Percentiles rank a stretch among this genome's conserved stretches.
Evolutionary conservation across 192 early-diverging fungal genomes (phyloP).

Genomic region (Coemansia sp.): DNA sequence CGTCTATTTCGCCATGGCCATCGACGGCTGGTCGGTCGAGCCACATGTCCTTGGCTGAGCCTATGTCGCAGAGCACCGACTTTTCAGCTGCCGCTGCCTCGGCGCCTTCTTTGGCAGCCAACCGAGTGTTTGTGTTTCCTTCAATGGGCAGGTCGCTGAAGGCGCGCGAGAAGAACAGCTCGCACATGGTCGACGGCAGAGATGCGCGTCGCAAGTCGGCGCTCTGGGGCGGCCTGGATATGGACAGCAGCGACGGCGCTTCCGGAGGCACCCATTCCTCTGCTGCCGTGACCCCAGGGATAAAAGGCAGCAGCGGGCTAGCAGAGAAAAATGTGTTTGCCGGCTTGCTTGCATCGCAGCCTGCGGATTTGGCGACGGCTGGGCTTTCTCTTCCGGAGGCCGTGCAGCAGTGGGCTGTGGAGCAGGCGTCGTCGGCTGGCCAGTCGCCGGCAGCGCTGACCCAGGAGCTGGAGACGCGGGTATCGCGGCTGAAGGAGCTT

Average conservation of each 20-base stretch:
- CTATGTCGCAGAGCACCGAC: background rate
- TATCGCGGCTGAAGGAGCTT: constrained; percentile 27
- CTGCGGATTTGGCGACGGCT: background rate
- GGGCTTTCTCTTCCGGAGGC: constrained; percentile 6
- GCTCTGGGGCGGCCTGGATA: constrained; percentile 29
- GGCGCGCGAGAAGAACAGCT: constrained; percentile 34
- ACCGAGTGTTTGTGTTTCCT: constrained; percentile 21
- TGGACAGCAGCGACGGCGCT: constrained; percentile 20
- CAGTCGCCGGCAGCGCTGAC: constrained; percentile 20
- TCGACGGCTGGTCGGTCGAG: background rate
- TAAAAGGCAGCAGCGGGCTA: background rate
- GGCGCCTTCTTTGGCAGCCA: background rate
- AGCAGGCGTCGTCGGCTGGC: constrained; percentile 11
- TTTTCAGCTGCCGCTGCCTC: background rate
- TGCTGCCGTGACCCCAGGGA: background rate
- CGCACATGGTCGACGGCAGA: background rate
- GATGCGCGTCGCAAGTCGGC: background rate
- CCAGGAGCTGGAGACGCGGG: constrained; percentile 9
- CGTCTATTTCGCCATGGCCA: constrained; percentile 19
- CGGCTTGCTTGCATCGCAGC: constrained; percentile 5
- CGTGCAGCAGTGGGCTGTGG: constrained; percentile 33
- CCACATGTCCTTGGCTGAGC: background rate
- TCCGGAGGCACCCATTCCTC: background rate
- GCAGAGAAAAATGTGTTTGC: constrained; percentile 18
- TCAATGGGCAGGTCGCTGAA: constrained; percentile 18